Base-by-base conservation (phyloP, 2,329 filamentous ascomycete species). In the Cladosporium sphaerospermum region DNA sequence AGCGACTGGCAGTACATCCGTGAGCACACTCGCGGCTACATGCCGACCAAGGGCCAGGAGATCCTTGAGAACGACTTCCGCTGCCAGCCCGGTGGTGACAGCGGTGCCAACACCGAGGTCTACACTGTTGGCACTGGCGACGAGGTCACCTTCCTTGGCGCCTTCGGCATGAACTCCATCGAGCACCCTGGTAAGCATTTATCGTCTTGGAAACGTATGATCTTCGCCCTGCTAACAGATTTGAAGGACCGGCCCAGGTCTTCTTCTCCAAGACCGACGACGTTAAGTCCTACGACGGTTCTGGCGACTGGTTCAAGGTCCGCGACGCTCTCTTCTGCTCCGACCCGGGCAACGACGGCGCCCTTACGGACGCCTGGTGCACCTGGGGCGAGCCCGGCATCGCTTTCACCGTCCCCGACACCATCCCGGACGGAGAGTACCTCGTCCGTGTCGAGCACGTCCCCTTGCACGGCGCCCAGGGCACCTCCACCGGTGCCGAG, bases 391-490 rank as follows among this genome's bases (percentile, higher is more conserved):
- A 49, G 18, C 52, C 45, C 45, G 51, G 51, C 43, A 53, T 54
- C 51, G 45, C 34, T 11, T 60, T 60, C 67, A 69, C 67, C 54
- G 63, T 81, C 55, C 78, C 79, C 37, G 61, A 68, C 23, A 75
- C 73, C 66, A 71, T 81, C 55, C 75, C 77, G 5, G 69, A 76
- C 1, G 79, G 78, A 45, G 71, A 80, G 45, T 81, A 81, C 59
- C 73, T 82, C 14, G 66, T 82, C 61, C 73, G 78, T 37, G 73
- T 76, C 28, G 78, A 81, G 68, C 71, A 76, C 32, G 70, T 80
- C 43, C 77, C 78, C 7, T 68, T 81, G 36, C 78, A 81, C 65
- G 76, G 78, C 18, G 77, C 77, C n/a, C 64, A 76, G 57, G 51
- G 51, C 36, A 46, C 36, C 3, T 36, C 51, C 16, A 41, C 34